Conservation (phyloP, 352 stramenopile genomes). For the Saprolegnia parasitica region DNA sequence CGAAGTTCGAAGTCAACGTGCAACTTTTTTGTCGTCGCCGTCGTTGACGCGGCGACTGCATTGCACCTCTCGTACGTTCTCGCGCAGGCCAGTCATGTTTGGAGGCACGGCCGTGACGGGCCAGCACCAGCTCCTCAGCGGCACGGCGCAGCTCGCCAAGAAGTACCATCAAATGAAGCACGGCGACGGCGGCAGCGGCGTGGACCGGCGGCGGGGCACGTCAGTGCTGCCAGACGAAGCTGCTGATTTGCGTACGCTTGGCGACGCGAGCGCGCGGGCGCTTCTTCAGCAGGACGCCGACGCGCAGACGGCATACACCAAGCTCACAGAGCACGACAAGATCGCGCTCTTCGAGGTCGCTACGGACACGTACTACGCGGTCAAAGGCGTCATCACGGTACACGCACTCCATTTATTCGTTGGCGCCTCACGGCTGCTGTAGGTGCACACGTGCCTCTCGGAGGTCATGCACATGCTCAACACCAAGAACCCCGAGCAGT, state of each 20-base stretch:
- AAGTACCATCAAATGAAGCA: conserved; percentile 8
- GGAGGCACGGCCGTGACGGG: background rate
- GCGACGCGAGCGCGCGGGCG: background rate
- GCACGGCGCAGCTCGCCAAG: background rate
- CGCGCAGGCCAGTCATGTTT: background rate
- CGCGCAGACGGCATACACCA: background rate
- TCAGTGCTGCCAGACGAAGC: background rate
- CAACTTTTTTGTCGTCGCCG: background rate
- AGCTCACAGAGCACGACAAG: conserved; percentile 9
- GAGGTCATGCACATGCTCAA: conserved; percentile 23
- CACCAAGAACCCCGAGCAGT: conserved; percentile 6
- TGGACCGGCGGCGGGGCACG: background rate
- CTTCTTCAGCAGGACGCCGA: conserved; percentile 2
- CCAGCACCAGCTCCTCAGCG: conserved; percentile 3
- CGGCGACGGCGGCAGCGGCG: background rate
- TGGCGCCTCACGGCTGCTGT: too few relatives aligned
- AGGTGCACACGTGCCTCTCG: conserved; percentile 10
- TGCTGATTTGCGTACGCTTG: background rate
- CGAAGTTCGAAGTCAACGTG: conserved; percentile 4
- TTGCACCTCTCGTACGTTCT: background rate
- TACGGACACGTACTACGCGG: conserved; percentile 2
- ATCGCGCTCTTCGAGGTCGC: background rate
- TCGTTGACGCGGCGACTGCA: background rate
- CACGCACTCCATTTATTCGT: too few relatives aligned
- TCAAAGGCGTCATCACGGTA: conserved; percentile 13